A percentile compares a stretch with the other conserved stretches of the same genome.
These are phyloP conservation scores for Sphagnum magellanicum DNA, from an alignment of 228 moss, liverwort and hornwort species.

Conservation along the genomic window DNA sequence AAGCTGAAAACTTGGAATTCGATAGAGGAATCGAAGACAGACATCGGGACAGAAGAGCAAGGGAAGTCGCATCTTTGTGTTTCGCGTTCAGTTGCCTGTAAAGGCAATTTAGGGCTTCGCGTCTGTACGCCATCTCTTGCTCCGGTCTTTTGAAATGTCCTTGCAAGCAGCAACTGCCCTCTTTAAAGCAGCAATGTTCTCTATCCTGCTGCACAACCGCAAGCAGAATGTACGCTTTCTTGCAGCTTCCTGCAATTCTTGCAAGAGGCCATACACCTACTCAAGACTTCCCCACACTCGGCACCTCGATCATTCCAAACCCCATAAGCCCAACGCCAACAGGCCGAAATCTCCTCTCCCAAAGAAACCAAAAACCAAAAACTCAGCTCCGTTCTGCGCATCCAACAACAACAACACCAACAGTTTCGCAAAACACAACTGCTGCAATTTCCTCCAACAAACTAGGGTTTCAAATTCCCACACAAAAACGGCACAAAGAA, in stretches of 20 bases:
- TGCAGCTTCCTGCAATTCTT: background rate
- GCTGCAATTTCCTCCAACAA: too few species aligned
- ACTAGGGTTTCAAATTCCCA: too few species aligned
- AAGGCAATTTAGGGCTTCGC: constrained; percentile 21
- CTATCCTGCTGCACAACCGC: background rate
- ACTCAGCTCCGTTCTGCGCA: too few species aligned
- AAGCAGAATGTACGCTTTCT: background rate
- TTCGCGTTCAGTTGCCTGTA: constrained; percentile 21
- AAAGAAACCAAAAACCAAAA: too few species aligned
- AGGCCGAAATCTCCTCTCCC: too few species aligned
- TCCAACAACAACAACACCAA: too few species aligned
- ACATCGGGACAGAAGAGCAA: constrained; percentile 12
- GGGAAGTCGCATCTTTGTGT: constrained; percentile 5
- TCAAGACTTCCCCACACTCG: background rate
- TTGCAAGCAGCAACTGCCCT: background rate
- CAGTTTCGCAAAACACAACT: too few species aligned
- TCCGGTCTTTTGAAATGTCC: background rate
- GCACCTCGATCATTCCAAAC: background rate
- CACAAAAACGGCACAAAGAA: too few species aligned
- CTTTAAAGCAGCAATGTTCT: background rate
- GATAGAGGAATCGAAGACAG: constrained; percentile 16
- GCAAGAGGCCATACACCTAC: background rate
- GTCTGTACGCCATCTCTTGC: constrained; percentile 13
- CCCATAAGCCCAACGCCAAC: too few species aligned
- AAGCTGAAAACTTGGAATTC: background rate